phyloP scores from a whole-genome alignment of 1,139 yeast genomes.

The Cylindricascospora bacillispora region DNA sequence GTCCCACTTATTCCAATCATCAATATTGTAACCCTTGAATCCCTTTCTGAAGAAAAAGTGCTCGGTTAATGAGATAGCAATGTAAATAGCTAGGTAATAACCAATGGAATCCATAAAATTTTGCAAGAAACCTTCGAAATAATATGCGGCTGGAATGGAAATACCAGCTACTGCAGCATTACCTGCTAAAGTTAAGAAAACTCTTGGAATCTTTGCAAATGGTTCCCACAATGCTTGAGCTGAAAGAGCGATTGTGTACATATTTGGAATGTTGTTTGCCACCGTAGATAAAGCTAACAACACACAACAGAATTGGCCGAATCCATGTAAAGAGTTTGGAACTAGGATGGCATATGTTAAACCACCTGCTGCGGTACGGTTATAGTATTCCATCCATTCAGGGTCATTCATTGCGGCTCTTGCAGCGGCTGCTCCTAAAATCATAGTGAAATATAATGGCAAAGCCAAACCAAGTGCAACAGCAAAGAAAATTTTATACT shows the following conservation, averaged over 20 bases:
- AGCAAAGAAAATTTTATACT: slow-evolving; percentile 45
- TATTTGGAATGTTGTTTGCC: slow-evolving; percentile 82
- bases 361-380: slow-evolving; percentile 54
- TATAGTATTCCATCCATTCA: slow-evolving; percentile 33
- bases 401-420: slow-evolving; percentile 36
- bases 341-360: slow-evolving; percentile 65
- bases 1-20: slow-evolving; percentile 41
- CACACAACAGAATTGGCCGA: slow-evolving; percentile 82
- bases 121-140: slow-evolving; percentile 57
- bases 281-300: slow-evolving; percentile 69
- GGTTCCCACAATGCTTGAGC: slow-evolving; percentile 73
- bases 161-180: slow-evolving; percentile 68
- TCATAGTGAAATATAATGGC: slow-evolving; percentile 61
- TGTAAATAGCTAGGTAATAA: slow-evolving; percentile 80
- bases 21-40: slow-evolving; percentile 47
- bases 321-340: slow-evolving; percentile 68
- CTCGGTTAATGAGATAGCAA: slow-evolving; percentile 56
- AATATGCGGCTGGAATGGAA: slow-evolving; percentile 74
- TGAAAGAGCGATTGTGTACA: slow-evolving; percentile 76
- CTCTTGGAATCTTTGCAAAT: slow-evolving; percentile 62
- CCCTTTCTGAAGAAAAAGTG: slow-evolving; percentile 66
- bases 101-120: slow-evolving; percentile 83
- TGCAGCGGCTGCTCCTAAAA: slow-evolving; percentile 78
- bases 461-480: slow-evolving; percentile 48
- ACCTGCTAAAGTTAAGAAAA: slow-evolving; percentile 65